Evolutionary conservation across 345 rosid genomes (phyloP).

Genomic region (Acer campestre): DNA sequence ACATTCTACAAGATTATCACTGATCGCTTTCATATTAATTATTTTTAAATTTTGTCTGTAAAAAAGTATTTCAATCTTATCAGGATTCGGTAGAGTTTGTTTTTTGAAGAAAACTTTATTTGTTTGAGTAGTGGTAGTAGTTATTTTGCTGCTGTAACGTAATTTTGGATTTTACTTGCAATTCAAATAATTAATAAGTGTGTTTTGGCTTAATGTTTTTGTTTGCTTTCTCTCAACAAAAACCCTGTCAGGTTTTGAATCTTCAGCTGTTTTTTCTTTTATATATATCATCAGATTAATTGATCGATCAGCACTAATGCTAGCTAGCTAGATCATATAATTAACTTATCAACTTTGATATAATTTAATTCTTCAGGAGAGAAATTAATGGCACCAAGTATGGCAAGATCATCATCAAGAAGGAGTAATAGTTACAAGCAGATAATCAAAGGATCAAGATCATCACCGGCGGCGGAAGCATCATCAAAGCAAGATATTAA

Average conservation of each 20-base stretch:
- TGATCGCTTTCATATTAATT: too few relatives aligned
- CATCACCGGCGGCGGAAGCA: neutral
- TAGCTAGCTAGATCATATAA: too few relatives aligned
- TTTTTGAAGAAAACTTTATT: constrained; percentile 13
- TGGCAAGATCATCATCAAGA: constrained; percentile 1
- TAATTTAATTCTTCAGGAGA: too few relatives aligned
- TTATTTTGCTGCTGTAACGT: constrained; percentile 35
- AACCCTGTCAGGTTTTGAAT: constrained; percentile 8
- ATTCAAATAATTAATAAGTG: constrained; percentile 21
- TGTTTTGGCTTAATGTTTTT: constrained; percentile 34
- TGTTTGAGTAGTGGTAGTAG: constrained; percentile 40
- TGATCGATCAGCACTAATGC: too few relatives aligned
- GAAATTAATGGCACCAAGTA: constrained; percentile 1
- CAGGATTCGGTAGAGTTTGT: constrained; percentile 39
- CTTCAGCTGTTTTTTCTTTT: neutral
- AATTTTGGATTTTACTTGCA: constrained; percentile 37
- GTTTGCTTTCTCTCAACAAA: constrained; percentile 23
- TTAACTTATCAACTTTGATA: neutral
- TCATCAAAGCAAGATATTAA: too few relatives aligned
- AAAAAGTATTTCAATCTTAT: constrained; percentile 25
- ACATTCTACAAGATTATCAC: too few relatives aligned
- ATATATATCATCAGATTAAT: too few relatives aligned
- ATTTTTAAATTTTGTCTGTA: neutral
- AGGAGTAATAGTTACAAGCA: neutral
- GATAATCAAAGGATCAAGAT: neutral